Conservation (phyloP, 1,284 basidiomycete genomes). For the Tylopilus sp. region DNA sequence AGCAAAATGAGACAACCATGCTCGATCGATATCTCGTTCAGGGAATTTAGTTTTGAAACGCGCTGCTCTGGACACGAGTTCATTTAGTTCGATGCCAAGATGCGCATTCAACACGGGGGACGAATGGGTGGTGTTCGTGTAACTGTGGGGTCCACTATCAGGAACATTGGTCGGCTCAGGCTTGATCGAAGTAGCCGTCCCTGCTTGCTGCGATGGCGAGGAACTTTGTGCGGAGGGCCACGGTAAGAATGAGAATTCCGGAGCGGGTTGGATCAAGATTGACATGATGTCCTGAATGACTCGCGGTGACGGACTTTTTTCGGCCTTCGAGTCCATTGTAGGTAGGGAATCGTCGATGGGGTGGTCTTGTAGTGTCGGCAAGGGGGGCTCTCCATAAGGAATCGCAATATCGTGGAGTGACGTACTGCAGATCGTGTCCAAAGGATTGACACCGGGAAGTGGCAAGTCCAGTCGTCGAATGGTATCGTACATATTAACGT, state of each 20-base stretch:
- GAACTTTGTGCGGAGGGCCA: constrained; percentile 4
- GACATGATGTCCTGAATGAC: constrained; percentile 37
- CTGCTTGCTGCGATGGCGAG: constrained; percentile 5
- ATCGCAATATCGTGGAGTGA: constrained; percentile 7
- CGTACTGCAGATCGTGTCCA: constrained; percentile 40
- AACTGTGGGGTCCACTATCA: background rate
- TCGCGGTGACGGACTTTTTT: constrained; percentile 27
- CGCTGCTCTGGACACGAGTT: constrained; percentile 53
- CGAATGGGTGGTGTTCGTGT: constrained; percentile 27
- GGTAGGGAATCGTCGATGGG: constrained; percentile 3
- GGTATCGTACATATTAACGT: constrained; percentile 44
- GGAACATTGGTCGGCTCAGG: background rate
- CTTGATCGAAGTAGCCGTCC: background rate
- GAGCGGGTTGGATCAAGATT: constrained; percentile 25
- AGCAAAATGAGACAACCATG: constrained; percentile 62
- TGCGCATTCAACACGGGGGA: constrained; percentile 60
- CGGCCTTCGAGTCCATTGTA: background rate
- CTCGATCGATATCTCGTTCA: constrained; percentile 55
- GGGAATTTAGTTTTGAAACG: constrained; percentile 52
- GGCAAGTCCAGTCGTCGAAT: constrained; percentile 27
- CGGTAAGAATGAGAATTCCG: constrained; percentile 6
- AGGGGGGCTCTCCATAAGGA: background rate
- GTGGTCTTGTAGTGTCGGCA: background rate
- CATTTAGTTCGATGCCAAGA: constrained; percentile 51
- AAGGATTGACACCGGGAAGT: constrained; percentile 44